A percentile compares a stretch with the other conserved stretches of the same genome.
Conservation (phyloP, 192 early-diverging fungal genomes). For the Lobosporangium transversale region DNA sequence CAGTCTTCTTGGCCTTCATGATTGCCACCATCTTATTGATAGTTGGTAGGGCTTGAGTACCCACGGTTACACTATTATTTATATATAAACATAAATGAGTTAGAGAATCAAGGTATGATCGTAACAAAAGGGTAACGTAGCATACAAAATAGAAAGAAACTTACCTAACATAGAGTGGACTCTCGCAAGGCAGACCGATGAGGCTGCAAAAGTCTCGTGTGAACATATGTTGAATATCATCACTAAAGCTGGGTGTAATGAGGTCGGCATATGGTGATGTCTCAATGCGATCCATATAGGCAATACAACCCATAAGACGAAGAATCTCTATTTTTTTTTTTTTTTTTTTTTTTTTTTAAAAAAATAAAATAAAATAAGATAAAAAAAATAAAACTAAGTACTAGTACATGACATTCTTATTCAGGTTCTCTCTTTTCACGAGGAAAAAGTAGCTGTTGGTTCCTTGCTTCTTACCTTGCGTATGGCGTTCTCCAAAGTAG, state of each 20-base stretch:
- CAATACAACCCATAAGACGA: constrained; percentile 57
- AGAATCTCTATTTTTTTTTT: constrained; percentile 65
- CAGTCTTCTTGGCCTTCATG: constrained; percentile 85
- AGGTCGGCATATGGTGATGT: constrained; percentile 61
- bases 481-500: constrained; percentile 68
- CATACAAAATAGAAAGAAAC: constrained; percentile 11
- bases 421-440: too few relatives aligned
- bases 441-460: not conserved
- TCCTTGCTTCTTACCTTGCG: constrained; percentile 65
- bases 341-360: too few relatives aligned
- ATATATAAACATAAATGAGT: not conserved
- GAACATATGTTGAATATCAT: constrained; percentile 72
- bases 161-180: constrained; percentile 76
- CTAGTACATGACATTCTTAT: too few relatives aligned
- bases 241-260: constrained; percentile 48
- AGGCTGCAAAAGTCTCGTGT: constrained; percentile 83
- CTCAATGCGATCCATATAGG: constrained; percentile 35
- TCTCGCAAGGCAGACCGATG: constrained; percentile 75
- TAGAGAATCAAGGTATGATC: constrained; percentile 16
- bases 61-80: constrained; percentile 69
- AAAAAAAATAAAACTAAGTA: too few relatives aligned
- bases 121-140: not conserved
- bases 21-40: constrained; percentile 92
- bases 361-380: too few relatives aligned
- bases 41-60: constrained; percentile 87